Base-by-base conservation (phyloP, 2,329 filamentous ascomycete genomes). In the Neoarthrinium moseri region DNA sequence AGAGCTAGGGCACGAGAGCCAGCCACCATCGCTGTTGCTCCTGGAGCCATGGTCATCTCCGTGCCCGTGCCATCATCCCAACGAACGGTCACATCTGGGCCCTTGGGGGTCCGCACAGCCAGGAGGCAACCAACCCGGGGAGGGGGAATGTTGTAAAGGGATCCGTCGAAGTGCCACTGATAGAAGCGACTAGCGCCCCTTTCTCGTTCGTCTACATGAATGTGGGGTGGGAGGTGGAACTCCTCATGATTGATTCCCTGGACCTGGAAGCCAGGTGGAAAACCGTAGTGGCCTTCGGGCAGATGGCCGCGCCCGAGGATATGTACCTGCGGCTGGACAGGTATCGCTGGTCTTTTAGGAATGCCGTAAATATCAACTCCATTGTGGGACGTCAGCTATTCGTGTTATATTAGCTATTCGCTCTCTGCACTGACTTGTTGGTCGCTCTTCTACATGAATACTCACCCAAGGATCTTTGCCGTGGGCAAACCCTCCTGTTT, bases 161-260 rank as follows among this genome's bases (percentile, higher is more conserved):
- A 87, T 4, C 87, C 87, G 57, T 91, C 87, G 44, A 91, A 89
- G 62, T 91, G 87, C 87, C 87, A 91, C 49, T 87, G 74, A 67
- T 88, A 91, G 68, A 89, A 83, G 68, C 69, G 69, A 3, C 75
- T 79, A 47, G 60, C 56, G 4, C 64, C 65, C 4, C 56, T 54
- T 36, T 63, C 63, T 2, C 63, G 54, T 22, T 69, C 64, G 24
- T 54, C 60, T 4, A 51, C 52, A 4, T 63, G 52, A 13, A 66
- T 61, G 37, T 69, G 66, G 6, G 66, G 66, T n/a, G 64, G 63
- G 15, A 66, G 53, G 45, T 69, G 65, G 49, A 67, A 67, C 20
- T 63, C 56, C n/a, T 51, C 51, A 44, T 66, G 65, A 43, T 67
- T 58, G 33, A 67, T 63, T 5, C 65, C 66, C 47, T 68, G 65